Percentiles rank a stretch among this genome's conserved stretches.
phyloP scores from a whole-genome alignment of 1,139 yeast species.

The Pichia sp. region DNA sequence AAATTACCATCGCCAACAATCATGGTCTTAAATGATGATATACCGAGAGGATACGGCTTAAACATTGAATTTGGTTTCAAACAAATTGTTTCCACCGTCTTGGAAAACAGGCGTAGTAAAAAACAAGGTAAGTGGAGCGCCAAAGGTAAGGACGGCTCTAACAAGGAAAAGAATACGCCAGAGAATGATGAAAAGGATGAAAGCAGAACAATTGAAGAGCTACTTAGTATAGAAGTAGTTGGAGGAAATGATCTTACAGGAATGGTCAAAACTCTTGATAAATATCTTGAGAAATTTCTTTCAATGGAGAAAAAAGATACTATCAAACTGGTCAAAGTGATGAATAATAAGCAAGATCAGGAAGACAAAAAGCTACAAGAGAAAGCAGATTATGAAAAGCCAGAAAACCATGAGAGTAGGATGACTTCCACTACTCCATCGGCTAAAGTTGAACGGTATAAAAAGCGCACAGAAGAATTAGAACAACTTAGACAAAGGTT shows the following conservation, averaged over 20 bases:
- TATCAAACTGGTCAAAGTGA: conserved; percentile 44
- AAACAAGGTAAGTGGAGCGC: conserved; percentile 5
- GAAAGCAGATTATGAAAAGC: conserved; percentile 9
- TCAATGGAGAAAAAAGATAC: conserved; percentile 56
- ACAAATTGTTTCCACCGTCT: conserved; percentile 42
- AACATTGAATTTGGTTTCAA: conserved; percentile 65
- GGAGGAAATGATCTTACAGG: conserved; percentile 46
- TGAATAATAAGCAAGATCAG: conserved; percentile 16
- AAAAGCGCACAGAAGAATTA: conserved; percentile 24
- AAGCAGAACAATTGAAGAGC: conserved; percentile 10
- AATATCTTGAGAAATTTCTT: conserved; percentile 53
- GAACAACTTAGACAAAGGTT: conserved; percentile 27
- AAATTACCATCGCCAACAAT: conserved; percentile 39
- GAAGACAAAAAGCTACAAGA: conserved; percentile 1
- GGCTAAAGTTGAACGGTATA: not conserved
- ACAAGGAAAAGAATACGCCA: not conserved
- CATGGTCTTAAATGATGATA: conserved; percentile 57
- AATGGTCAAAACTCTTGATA: conserved; percentile 53
- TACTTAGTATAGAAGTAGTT: conserved; percentile 28
- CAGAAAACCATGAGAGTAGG: conserved; percentile 5
- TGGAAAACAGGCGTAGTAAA: conserved; percentile 23
- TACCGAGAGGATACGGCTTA: conserved; percentile 67
- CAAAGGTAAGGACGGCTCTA: conserved; percentile 14
- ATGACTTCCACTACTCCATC: not conserved
- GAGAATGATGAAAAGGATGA: conserved; percentile 17